A percentile compares a stretch with the other conserved stretches of the same genome.
phyloP scores from a whole-genome alignment of 768 basidiomycete genomes.

The Galerina marginata region DNA sequence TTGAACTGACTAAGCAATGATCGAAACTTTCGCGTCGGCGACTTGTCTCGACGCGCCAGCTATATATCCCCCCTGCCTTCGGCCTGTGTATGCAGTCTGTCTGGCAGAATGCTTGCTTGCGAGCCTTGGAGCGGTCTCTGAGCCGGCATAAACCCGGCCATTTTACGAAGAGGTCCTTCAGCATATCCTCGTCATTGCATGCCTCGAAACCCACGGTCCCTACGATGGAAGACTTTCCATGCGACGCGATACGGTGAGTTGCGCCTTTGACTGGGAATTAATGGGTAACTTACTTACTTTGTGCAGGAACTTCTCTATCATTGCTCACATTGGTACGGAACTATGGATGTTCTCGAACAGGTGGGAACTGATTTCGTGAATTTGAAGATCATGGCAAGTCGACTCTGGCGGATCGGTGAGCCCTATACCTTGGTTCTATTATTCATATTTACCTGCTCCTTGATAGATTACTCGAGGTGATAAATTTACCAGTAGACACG shows the following conservation, averaged over 20 bases:
- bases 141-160: neutral
- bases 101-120: conserved; percentile 34
- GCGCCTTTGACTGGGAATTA: neutral
- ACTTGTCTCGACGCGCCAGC: conserved; percentile 15
- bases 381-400: conserved; percentile 90
- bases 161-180: conserved; percentile 15
- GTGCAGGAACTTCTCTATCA: conserved; percentile 88
- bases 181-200: conserved; percentile 29
- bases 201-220: conserved; percentile 35
- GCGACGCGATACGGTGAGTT: conserved; percentile 68
- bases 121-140: conserved; percentile 26
- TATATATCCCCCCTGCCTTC: neutral
- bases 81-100: conserved; percentile 29
- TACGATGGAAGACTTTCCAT: conserved; percentile 66
- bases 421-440: conserved; percentile 20
- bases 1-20: conserved; percentile 25
- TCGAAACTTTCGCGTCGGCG: conserved; percentile 11
- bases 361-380: neutral
- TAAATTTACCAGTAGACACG: conserved; percentile 5
- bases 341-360: neutral
- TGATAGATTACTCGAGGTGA: conserved; percentile 74
- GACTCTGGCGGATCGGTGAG: conserved; percentile 85
- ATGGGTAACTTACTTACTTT: conserved; percentile 7
- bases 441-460: neutral
- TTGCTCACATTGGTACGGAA: conserved; percentile 85